Conservation (phyloP, 2,329 filamentous ascomycete species). For the Fusarium sp. region DNA sequence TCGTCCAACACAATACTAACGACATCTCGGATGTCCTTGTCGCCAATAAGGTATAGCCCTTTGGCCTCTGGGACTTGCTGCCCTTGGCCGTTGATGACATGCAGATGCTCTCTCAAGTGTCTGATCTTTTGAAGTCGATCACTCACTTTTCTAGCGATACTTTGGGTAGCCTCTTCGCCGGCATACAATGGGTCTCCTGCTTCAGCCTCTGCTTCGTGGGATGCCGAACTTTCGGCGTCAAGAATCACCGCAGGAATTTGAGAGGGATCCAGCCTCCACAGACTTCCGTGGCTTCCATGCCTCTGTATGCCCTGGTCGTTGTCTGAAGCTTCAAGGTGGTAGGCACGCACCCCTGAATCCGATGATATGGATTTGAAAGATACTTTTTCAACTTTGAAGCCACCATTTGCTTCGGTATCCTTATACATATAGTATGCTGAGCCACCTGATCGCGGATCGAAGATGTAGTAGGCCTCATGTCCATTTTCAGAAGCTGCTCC, state of each 20-base stretch:
- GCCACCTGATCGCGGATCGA: slow-evolving; percentile 28
- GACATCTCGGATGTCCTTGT: slow-evolving; percentile 43
- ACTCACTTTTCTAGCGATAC: slow-evolving; percentile 37
- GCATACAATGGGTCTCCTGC: slow-evolving; percentile 13
- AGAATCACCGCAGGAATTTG: not conserved
- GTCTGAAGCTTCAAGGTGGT: slow-evolving; percentile 25
- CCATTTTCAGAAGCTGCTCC: not conserved
- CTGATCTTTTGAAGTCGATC: slow-evolving; percentile 37
- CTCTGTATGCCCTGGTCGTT: slow-evolving; percentile 10
- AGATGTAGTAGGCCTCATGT: slow-evolving; percentile 34
- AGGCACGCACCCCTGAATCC: slow-evolving; percentile 15
- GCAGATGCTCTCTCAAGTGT: slow-evolving; percentile 29
- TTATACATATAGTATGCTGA: slow-evolving; percentile 34
- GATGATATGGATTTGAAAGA: slow-evolving; percentile 21
- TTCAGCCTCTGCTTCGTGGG: not conserved
- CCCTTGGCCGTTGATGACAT: slow-evolving; percentile 27
- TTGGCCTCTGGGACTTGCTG: slow-evolving; percentile 21
- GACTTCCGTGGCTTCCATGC: slow-evolving; percentile 8
- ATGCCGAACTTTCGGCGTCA: not conserved
- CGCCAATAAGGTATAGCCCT: slow-evolving; percentile 40
- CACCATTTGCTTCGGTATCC: slow-evolving; percentile 13
- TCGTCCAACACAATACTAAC: slow-evolving; percentile 40
- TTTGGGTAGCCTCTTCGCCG: slow-evolving; percentile 17
- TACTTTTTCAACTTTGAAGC: slow-evolving; percentile 21
- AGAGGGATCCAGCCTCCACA: slow-evolving; percentile 14